These are phyloP conservation scores for Tuber microsphaerosporum DNA, from an alignment of 495 filamentous ascomycete genomes.

Conservation along the genomic window DNA sequence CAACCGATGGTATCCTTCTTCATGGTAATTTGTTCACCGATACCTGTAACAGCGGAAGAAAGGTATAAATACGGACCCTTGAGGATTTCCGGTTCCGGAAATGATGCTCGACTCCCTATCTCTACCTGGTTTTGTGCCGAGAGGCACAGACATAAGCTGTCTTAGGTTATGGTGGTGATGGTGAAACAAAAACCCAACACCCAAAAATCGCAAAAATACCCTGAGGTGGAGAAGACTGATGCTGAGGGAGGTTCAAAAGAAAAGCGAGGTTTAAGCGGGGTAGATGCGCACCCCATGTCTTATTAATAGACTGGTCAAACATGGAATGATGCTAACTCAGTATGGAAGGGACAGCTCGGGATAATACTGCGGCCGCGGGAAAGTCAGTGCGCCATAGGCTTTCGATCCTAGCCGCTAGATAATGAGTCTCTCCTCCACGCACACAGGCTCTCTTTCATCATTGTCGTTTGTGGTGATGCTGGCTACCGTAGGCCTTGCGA, in stretches of 20 bases:
- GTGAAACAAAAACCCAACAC: neutral
- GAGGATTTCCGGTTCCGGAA: neutral
- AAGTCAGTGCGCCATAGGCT: neutral
- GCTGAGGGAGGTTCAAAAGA: neutral
- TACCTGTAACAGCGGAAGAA: neutral
- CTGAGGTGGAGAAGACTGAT: neutral
- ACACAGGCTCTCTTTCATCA: neutral
- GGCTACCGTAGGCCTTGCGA: neutral
- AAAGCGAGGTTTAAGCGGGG: neutral
- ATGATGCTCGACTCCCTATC: neutral
- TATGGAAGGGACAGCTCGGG: neutral
- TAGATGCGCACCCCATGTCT: neutral
- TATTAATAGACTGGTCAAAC: constrained; percentile 3
- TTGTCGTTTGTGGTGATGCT: neutral
- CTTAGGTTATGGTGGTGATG: neutral
- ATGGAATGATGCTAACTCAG: neutral
- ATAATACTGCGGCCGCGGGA: neutral
- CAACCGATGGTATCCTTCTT: neutral
- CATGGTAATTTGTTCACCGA: neutral
- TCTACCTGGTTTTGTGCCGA: neutral
- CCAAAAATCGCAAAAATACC: neutral
- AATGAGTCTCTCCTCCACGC: neutral
- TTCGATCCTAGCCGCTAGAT: neutral
- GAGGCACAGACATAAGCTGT: neutral
- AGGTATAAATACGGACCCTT: neutral